Evolutionary conservation across 805 yeast genomes (phyloP).

Genomic region (Komagataella pastoris): DNA sequence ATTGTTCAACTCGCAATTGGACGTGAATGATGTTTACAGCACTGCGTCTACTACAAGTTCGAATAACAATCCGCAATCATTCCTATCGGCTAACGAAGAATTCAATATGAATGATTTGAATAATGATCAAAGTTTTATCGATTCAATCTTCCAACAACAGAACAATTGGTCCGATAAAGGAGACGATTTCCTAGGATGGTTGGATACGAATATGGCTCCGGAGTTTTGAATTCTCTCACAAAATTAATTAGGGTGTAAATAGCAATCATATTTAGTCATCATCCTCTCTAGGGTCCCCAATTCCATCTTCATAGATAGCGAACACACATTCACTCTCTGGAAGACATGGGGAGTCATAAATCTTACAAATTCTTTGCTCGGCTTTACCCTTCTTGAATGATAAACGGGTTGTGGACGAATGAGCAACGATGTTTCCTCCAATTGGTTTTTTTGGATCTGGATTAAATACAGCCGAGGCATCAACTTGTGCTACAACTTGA

Average conservation of each 20-base stretch:
- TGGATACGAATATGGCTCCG: conserved; percentile 67
- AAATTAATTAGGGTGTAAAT: neutral
- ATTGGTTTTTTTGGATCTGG: conserved; percentile 98
- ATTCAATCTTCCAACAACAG: conserved; percentile 64
- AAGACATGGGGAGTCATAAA: conserved; percentile 91
- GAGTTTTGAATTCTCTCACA: conserved; percentile 24
- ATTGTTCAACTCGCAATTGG: neutral
- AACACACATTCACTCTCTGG: conserved; percentile 93
- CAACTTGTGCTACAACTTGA: conserved; percentile 97
- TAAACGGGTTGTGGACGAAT: conserved; percentile 87
- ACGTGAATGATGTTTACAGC: neutral
- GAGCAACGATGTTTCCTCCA: conserved; percentile 97
- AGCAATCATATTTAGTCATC: conserved; percentile 18
- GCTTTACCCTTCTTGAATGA: conserved; percentile 85
- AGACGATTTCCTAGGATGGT: conserved; percentile 92
- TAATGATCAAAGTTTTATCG: conserved; percentile 18
- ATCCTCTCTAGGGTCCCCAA: conserved; percentile 88
- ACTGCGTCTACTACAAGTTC: neutral
- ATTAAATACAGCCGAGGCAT: conserved; percentile 72
- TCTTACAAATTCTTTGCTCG: conserved; percentile 86
- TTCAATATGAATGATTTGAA: neutral
- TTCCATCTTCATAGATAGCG: conserved; percentile 93
- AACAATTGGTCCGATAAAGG: conserved; percentile 75
- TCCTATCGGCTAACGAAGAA: neutral
- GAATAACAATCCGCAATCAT: neutral